phyloP scores from a whole-genome alignment of 1,139 yeast species.

The Torulaspora globosa region DNA sequence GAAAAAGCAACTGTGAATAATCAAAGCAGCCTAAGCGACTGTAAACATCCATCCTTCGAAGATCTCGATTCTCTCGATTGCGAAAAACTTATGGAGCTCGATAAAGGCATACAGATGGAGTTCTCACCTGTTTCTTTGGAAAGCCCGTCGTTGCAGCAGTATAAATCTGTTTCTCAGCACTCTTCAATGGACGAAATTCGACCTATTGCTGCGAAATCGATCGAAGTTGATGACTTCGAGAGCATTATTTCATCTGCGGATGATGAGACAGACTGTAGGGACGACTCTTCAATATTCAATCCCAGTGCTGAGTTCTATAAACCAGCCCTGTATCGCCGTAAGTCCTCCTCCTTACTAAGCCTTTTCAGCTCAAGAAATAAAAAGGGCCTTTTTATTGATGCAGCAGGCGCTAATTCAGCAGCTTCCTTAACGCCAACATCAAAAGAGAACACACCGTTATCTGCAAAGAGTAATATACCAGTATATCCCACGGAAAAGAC shows the following conservation, averaged over 20 bases:
- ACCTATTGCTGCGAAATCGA: slow-evolving; percentile 8
- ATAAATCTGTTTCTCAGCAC: slow-evolving; percentile 19
- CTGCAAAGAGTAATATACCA: slow-evolving; percentile 4
- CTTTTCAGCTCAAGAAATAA: slow-evolving; percentile 25
- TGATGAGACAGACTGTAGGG: slow-evolving; percentile 9
- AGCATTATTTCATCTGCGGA: slow-evolving; percentile 22
- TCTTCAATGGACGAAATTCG: slow-evolving; percentile 17
- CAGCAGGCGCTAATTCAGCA: slow-evolving; percentile 10
- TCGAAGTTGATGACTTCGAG: slow-evolving; percentile 22
- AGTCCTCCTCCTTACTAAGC: slow-evolving; percentile 27
- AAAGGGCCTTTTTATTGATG: slow-evolving; percentile 15
- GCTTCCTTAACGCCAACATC: slow-evolving; percentile 8
- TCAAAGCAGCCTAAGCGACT: background rate
- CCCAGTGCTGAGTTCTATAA: slow-evolving; percentile 24
- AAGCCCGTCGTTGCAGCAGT: slow-evolving; percentile 14
- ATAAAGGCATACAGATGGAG: slow-evolving; percentile 23
- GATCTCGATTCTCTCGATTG: slow-evolving; percentile 27
- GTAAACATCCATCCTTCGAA: slow-evolving; percentile 19
- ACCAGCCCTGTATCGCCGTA: slow-evolving; percentile 20
- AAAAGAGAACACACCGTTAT: slow-evolving; percentile 6
- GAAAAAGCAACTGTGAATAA: background rate
- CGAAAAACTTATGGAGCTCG: slow-evolving; percentile 27
- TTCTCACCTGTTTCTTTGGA: slow-evolving; percentile 19
- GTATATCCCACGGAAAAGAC: background rate
- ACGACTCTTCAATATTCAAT: slow-evolving; percentile 13